Base-by-base conservation (phyloP, 345 rosid genomes). In the Reutealis trisperma region DNA sequence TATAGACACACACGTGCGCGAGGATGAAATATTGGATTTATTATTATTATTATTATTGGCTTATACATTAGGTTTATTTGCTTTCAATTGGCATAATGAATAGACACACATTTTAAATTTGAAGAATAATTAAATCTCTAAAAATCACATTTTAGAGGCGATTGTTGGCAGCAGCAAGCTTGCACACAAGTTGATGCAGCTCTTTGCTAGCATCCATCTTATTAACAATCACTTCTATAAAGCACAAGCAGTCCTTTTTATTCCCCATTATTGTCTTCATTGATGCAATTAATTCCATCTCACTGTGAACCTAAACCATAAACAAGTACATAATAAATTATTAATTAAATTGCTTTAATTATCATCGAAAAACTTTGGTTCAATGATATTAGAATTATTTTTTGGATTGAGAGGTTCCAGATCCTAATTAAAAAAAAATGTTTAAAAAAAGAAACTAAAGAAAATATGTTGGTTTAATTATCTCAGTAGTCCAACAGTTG, bases 401-500 rank as follows among this genome's bases (percentile, higher is more conserved):
- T 11, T 0, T 32, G 6, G 42, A 32, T 63, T 34, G 32, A 15
- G 9, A 6, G 30, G 30, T 27, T 27, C 30, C 1, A 27, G 30
- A 27, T 1, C 30, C 1, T 27, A 27, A 27, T 27, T 27, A 27
- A 27, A 27, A 1, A 27, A 27, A 27, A 27, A 27, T 27, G 30
- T 1, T 27, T 63, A 30, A 5, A 30, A 8, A 62, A 30, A 19
- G 6, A 15, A 49, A 62, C 13, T 2, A 32, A 63, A 8, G n/a
- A 13, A 47, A 7, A 10, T 13, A 47, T 5, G 47, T 44, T 47
- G 13, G 2, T 12, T 2, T 12, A 51, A 4, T 9, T 10, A 81
- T 84, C 83, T 84, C 80, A 2, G 76, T 21, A 2, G 89, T 86
- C 84, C 89, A 80, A 75, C 89, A 86, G 9, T 80, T 82, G 13